Percentiles rank a stretch among this genome's conserved stretches.
Evolutionary conservation across 257 asterid species (phyloP).

Genomic region (Solanum peruvianum): DNA sequence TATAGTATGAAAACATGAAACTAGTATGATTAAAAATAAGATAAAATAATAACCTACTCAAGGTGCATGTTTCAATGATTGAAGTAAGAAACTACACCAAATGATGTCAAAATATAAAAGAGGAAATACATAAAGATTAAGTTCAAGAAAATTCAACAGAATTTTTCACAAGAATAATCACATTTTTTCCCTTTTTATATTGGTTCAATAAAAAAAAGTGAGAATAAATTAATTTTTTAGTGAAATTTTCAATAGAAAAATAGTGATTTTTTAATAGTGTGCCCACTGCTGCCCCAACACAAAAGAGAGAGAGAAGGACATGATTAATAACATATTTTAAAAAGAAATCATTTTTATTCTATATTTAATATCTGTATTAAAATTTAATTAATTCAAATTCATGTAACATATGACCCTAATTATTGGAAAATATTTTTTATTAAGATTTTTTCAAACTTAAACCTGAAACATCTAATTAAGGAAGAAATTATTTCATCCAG

Average conservation of each 20-base stretch:
- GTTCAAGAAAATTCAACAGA: background rate
- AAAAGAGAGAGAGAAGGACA: background rate
- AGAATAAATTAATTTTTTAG: too few relatives aligned
- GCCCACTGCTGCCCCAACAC: background rate
- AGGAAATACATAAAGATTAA: background rate
- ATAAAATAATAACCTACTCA: background rate
- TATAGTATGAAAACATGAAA: too few relatives aligned
- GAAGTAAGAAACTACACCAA: background rate
- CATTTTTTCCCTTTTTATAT: too few relatives aligned
- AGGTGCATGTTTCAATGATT: background rate
- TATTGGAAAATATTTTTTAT: too few relatives aligned
- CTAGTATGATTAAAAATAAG: background rate
- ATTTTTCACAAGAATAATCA: too few relatives aligned
- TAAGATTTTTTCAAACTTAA: fast-evolving
- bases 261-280: background rate
- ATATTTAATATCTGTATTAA: fast-evolving
- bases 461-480: too few relatives aligned
- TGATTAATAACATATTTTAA: background rate
- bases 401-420: fast-evolving
- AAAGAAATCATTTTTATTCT: fast-evolving
- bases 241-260: background rate
- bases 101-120: background rate
- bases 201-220: background rate
- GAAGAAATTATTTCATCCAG: fast-evolving
- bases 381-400: too few relatives aligned